These are phyloP conservation scores for Suillus subalutaceus DNA, from an alignment of 768 basidiomycete species.

Conservation along the genomic window DNA sequence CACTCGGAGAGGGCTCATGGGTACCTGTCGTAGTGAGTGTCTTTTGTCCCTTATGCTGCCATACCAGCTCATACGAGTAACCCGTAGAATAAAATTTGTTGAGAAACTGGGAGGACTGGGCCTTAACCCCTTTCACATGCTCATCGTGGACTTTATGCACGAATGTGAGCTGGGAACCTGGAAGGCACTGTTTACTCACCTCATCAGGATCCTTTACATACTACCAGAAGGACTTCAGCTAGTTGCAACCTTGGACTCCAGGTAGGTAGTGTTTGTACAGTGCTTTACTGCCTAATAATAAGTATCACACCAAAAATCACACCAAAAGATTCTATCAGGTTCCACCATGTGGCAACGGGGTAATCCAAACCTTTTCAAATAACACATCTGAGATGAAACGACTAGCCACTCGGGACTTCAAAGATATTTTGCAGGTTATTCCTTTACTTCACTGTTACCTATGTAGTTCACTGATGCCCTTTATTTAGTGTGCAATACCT, in stretches of 20 bases:
- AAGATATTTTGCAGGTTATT: not conserved
- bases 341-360: not conserved
- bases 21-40: too few relatives aligned
- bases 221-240: not conserved
- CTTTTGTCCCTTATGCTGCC: too few relatives aligned
- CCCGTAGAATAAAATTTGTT: slow-evolving; percentile 38
- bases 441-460: too few relatives aligned
- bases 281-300: too few relatives aligned
- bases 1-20: too few relatives aligned
- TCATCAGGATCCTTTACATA: too few relatives aligned
- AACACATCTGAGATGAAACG: not conserved
- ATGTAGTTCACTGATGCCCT: not conserved
- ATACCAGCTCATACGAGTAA: too few relatives aligned
- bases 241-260: not conserved
- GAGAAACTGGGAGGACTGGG: slow-evolving; percentile 15
- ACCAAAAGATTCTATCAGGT: not conserved
- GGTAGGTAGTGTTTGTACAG: not conserved
- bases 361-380: not conserved
- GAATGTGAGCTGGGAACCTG: too few relatives aligned
- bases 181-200: too few relatives aligned
- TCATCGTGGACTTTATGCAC: too few relatives aligned
- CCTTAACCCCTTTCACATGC: slow-evolving; percentile 17
- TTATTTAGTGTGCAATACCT: slow-evolving; percentile 36
- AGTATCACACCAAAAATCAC: too few relatives aligned
- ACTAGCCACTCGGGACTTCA: not conserved